Base-by-base conservation (phyloP, 108 stramenopile genomes). In the Conticribra guillardii region DNA sequence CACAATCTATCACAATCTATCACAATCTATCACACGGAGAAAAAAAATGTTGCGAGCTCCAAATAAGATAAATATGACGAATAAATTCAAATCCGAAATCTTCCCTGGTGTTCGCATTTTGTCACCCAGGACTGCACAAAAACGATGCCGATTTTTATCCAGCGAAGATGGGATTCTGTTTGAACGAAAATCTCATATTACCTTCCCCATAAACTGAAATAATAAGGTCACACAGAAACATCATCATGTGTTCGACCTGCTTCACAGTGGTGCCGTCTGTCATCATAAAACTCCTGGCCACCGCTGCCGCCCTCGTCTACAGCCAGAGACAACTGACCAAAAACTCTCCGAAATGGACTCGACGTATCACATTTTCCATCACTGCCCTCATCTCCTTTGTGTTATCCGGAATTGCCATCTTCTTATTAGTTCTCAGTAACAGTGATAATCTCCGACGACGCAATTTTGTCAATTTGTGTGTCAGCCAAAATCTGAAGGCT, bases 191-290 rank as follows among this genome's bases (percentile, higher is more conserved):
- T n/a, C n/a, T n/a, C n/a, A n/a, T n/a, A n/a, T n/a, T n/a, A n/a
- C n/a, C n/a, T n/a, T n/a, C n/a, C n/a, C n/a, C n/a, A n/a, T n/a
- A n/a, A n/a, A n/a, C n/a, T n/a, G n/a, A n/a, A n/a, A n/a, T n/a
- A n/a, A n/a, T n/a, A n/a, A n/a, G n/a, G n/a, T n/a, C n/a, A n/a
- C n/a, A n/a, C n/a, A n/a, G n/a, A n/a, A n/a, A n/a, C n/a, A n/a
- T n/a, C n/a, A n/a, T n/a, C n/a, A n/a, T n/a, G n/a, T 69, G 67
- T 51, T 41, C 67, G n/a, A 60, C 61, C 48, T 76, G 68, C 57
- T 45, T 65, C 22, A 49, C 69, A 18, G 44, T 78, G 19, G 44
- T 78, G 19, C 76, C 76, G 44, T 33, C 69, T 24, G 50, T 70
- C 33, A 70, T 64, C 44, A 48, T 70, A 29, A 64, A 70, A 53